These are phyloP conservation scores for Rhazya stricta DNA, from an alignment of 257 asterid species.

Conservation along the genomic window DNA sequence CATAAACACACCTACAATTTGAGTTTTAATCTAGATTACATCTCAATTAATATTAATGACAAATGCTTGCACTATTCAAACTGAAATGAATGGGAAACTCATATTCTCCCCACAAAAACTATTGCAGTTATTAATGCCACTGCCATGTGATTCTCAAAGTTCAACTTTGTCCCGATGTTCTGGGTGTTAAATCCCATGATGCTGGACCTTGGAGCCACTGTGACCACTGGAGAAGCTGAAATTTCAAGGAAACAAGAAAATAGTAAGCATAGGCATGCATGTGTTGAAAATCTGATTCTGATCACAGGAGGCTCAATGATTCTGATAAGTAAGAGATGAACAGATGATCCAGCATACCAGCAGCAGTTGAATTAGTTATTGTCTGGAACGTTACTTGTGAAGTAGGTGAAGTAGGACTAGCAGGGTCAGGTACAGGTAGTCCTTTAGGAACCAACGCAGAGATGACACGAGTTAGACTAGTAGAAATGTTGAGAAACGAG, in stretches of 20 bases:
- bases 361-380: slow-evolving; percentile 40
- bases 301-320: background rate
- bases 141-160: slow-evolving; percentile 23
- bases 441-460: slow-evolving; percentile 22
- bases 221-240: slow-evolving; percentile 54
- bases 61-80: too few relatives aligned
- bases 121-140: slow-evolving; percentile 12
- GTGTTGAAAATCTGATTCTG: too few relatives aligned
- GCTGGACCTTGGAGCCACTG: slow-evolving; percentile 33
- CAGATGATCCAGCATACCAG: slow-evolving; percentile 29
- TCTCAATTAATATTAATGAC: too few relatives aligned
- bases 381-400: slow-evolving; percentile 45
- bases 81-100: too few relatives aligned
- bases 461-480: background rate
- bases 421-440: slow-evolving; percentile 21
- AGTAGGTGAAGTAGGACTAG: slow-evolving; percentile 34
- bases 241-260: slow-evolving; percentile 1
- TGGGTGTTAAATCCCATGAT: slow-evolving; percentile 33
- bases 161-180: slow-evolving; percentile 32
- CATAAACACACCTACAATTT: too few relatives aligned
- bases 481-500: background rate
- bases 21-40: too few relatives aligned
- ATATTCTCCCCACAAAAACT: background rate
- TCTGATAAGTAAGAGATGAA: too few relatives aligned
- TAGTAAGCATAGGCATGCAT: too few relatives aligned